Conservation (phyloP, 2,329 filamentous ascomycete genomes). For the Alternaria burnsii region DNA sequence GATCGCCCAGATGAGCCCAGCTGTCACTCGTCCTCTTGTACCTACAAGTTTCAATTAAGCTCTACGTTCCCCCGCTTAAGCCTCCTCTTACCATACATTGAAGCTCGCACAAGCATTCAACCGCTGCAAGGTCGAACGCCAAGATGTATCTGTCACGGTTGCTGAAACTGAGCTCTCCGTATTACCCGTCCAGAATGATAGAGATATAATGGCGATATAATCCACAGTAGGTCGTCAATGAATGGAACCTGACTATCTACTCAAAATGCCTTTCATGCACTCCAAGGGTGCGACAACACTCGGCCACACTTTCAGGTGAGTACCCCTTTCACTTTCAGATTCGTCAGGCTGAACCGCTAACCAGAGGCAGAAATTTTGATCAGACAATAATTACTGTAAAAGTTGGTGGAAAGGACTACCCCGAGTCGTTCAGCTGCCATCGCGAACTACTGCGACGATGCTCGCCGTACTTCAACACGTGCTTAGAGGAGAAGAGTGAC, state of each 20-base stretch:
- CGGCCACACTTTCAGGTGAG: constrained; percentile 48
- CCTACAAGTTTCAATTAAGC: constrained; percentile 29
- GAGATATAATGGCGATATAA: constrained; percentile 15
- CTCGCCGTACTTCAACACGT: constrained; percentile 45
- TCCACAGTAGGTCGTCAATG: constrained; percentile 21
- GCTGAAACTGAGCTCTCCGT: constrained; percentile 29
- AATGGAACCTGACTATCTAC: constrained; percentile 46
- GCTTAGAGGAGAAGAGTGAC: constrained; percentile 37
- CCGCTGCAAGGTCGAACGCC: constrained; percentile 31
- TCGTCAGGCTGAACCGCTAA: constrained; percentile 20
- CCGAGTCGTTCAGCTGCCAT: constrained; percentile 48
- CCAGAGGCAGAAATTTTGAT: constrained; percentile 43
- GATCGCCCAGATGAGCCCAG: constrained; percentile 18
- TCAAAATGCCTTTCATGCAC: constrained; percentile 50
- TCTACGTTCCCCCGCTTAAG: constrained; percentile 13
- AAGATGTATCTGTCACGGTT: constrained; percentile 28
- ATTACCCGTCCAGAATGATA: constrained; percentile 4
- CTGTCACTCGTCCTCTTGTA: constrained; percentile 9
- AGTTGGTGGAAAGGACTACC: constrained; percentile 41
- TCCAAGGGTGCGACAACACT: constrained; percentile 42
- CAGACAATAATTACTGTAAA: constrained; percentile 49
- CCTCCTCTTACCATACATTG: constrained; percentile 12
- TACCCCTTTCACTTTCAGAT: not conserved
- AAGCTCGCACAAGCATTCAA: constrained; percentile 22
- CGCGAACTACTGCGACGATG: constrained; percentile 45